Percentiles rank a stretch among this genome's conserved stretches.
Evolutionary conservation across 2,329 filamentous ascomycete genomes (phyloP).

Genomic region (Parasarocladium wereldwijsianum): DNA sequence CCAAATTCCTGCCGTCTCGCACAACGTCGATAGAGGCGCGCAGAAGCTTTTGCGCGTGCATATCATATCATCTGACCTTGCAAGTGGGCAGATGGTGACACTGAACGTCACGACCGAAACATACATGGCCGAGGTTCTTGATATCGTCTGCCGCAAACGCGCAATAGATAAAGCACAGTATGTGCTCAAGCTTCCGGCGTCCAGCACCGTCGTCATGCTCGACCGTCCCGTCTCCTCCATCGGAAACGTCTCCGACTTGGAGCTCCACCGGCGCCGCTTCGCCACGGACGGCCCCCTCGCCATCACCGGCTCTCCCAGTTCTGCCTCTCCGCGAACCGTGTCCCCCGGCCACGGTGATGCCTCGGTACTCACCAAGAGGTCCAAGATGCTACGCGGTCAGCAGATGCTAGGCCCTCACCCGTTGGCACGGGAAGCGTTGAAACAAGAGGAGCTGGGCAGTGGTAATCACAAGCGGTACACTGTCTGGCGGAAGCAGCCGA

Average conservation of each 20-base stretch:
- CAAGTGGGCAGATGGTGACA: slow-evolving; percentile 59
- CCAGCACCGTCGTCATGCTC: slow-evolving; percentile 58
- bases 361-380: slow-evolving; percentile 5
- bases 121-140: slow-evolving; percentile 69
- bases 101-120: slow-evolving; percentile 69
- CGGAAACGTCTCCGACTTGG: slow-evolving; percentile 59
- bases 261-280: slow-evolving; percentile 61
- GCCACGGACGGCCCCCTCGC: slow-evolving; percentile 58
- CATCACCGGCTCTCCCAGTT: slow-evolving; percentile 53
- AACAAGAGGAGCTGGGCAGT: slow-evolving; percentile 41
- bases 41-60: slow-evolving; percentile 60
- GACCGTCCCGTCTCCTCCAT: slow-evolving; percentile 70
- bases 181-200: slow-evolving; percentile 62
- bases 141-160: slow-evolving; percentile 62
- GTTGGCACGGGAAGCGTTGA: slow-evolving; percentile 47
- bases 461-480: slow-evolving; percentile 61
- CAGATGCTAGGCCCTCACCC: slow-evolving; percentile 47
- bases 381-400: slow-evolving; percentile 10
- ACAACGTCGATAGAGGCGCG: slow-evolving; percentile 39
- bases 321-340: slow-evolving; percentile 52
- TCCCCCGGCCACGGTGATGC: slow-evolving; percentile 28
- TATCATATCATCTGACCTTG: slow-evolving; percentile 52
- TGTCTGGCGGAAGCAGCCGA: slow-evolving; percentile 70
- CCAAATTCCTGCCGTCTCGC: slow-evolving; percentile 26
- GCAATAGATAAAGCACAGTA: slow-evolving; percentile 67